Percentiles rank a stretch among this genome's conserved stretches.
Evolutionary conservation across 1,284 basidiomycete species (phyloP).

Genomic region (Marasmius tenuissimus): DNA sequence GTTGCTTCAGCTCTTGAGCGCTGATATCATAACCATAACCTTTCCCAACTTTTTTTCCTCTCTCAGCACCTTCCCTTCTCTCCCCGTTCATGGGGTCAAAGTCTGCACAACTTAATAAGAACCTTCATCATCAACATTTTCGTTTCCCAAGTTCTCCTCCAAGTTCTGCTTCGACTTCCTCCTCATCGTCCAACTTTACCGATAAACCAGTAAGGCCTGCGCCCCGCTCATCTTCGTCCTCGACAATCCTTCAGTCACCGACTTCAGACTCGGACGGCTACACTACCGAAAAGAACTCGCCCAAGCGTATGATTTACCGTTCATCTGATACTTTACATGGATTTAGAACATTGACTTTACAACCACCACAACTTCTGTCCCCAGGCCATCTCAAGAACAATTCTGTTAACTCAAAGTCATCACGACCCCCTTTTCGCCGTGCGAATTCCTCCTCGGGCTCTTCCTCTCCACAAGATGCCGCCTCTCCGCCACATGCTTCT

Average conservation of each 20-base stretch:
- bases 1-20: background rate
- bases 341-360: constrained; percentile 40
- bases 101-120: background rate
- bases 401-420: constrained; percentile 26
- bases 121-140: constrained; percentile 16
- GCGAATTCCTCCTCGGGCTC: constrained; percentile 39
- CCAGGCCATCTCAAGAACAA: constrained; percentile 16
- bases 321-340: constrained; percentile 23
- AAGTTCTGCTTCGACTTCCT: constrained; percentile 38
- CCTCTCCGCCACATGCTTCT: constrained; percentile 28
- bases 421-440: constrained; percentile 39
- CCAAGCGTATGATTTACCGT: constrained; percentile 23
- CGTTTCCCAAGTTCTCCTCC: constrained; percentile 45
- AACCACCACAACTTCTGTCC: constrained; percentile 25
- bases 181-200: constrained; percentile 35
- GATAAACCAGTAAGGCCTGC: constrained; percentile 24
- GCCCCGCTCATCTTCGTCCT: constrained; percentile 27
- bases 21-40: constrained; percentile 8
- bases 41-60: background rate
- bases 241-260: constrained; percentile 24
- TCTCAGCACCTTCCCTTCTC: background rate
- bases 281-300: constrained; percentile 32
- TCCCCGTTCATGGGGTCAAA: constrained; percentile 9
- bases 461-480: constrained; percentile 33
- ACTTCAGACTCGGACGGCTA: constrained; percentile 39